Evolutionary conservation across 306 rosid genomes (phyloP).

Genomic region (Acacia melanoxylon): DNA sequence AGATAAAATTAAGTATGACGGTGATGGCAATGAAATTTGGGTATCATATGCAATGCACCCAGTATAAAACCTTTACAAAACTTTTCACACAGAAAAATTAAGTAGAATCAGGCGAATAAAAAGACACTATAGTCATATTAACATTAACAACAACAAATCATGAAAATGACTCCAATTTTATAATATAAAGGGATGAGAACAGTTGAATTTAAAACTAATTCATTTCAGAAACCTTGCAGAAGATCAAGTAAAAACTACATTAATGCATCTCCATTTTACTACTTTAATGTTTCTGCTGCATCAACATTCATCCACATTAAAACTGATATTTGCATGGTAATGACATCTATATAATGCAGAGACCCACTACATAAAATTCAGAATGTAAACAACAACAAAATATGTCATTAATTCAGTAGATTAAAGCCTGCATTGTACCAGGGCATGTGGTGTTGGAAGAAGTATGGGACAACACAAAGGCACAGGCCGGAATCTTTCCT

Average conservation of each 20-base stretch:
- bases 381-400: slow-evolving; percentile 19
- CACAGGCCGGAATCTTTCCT: slow-evolving; percentile 89
- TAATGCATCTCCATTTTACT: slow-evolving; percentile 7
- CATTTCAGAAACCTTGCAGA: not conserved
- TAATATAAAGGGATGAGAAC: not conserved
- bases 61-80: not conserved
- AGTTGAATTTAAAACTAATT: not conserved
- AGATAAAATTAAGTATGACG: not conserved
- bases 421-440: slow-evolving; percentile 54
- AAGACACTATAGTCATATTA: not conserved
- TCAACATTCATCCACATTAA: slow-evolving; percentile 3
- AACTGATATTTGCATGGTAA: not conserved
- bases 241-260: not conserved
- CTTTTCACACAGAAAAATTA: not conserved
- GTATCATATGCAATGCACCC: not conserved
- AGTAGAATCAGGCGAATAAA: not conserved
- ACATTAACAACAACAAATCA: slow-evolving; percentile 9
- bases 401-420: slow-evolving; percentile 19
- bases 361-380: not conserved
- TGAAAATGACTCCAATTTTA: not conserved
- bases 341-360: slow-evolving; percentile 6
- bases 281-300: slow-evolving; percentile 4
- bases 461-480: slow-evolving; percentile 90
- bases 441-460: slow-evolving; percentile 93
- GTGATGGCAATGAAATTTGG: not conserved